Conservation (phyloP, 768 basidiomycete species). For the Auricularia cornea region DNA sequence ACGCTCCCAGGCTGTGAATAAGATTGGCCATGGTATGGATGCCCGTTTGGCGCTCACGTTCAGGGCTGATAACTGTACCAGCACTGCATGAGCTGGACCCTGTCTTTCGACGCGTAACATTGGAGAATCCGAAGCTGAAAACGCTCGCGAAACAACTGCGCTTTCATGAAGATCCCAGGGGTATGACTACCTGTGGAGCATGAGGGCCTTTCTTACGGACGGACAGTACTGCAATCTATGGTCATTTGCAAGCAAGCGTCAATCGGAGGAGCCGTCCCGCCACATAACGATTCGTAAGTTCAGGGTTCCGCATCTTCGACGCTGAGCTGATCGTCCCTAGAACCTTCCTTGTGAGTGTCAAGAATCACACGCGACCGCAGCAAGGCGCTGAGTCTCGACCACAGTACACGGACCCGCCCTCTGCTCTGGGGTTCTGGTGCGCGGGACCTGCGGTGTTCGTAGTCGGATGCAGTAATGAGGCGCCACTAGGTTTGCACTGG, state of each 20-base stretch:
- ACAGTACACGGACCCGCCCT: slow-evolving; percentile 86
- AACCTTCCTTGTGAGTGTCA: slow-evolving; percentile 56
- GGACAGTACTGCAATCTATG: slow-evolving; percentile 81
- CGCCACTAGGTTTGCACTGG: slow-evolving; percentile 19
- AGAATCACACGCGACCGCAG: background rate
- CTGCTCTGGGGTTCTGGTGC: slow-evolving; percentile 95
- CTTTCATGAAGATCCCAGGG: slow-evolving; percentile 76
- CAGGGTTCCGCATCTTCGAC: slow-evolving; percentile 1
- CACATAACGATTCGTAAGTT: slow-evolving; percentile 89
- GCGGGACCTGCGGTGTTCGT: slow-evolving; percentile 29
- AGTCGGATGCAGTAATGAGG: background rate
- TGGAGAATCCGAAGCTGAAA: slow-evolving; percentile 68
- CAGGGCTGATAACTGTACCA: slow-evolving; percentile 19
- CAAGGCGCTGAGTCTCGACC: slow-evolving; percentile 2
- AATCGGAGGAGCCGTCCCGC: slow-evolving; percentile 86
- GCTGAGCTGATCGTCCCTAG: slow-evolving; percentile 25
- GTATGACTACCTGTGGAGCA: slow-evolving; percentile 27
- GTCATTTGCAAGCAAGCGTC: slow-evolving; percentile 90
- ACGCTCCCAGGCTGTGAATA: slow-evolving; percentile 67
- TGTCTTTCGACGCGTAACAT: slow-evolving; percentile 65
- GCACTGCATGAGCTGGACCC: slow-evolving; percentile 83
- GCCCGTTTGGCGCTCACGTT: background rate
- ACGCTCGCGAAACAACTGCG: slow-evolving; percentile 66
- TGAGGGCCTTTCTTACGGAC: background rate
- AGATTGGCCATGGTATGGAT: slow-evolving; percentile 76